These are phyloP conservation scores for Penicillium sp. DNA, from an alignment of 2,329 filamentous ascomycete genomes.

Conservation along the genomic window DNA sequence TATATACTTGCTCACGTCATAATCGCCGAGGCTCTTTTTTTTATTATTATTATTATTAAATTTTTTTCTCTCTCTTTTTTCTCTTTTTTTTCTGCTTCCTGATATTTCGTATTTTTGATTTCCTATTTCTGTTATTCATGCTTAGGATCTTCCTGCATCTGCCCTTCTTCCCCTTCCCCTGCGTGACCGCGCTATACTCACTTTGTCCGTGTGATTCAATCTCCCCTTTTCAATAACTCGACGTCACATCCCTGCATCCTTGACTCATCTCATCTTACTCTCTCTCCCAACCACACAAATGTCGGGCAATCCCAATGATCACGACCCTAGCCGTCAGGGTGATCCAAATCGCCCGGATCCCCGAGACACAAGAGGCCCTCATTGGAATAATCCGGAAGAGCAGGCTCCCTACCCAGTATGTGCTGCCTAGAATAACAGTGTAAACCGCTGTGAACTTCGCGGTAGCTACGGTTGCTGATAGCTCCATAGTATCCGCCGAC, in stretches of 20 bases:
- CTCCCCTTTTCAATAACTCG: constrained; percentile 23
- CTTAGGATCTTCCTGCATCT: constrained; percentile 13
- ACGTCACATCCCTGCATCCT: constrained; percentile 29
- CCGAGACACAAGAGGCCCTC: constrained; percentile 17
- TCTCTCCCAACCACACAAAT: constrained; percentile 31
- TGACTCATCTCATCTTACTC: constrained; percentile 26
- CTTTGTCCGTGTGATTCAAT: constrained; percentile 25
- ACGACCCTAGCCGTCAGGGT: constrained; percentile 40
- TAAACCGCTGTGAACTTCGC: background rate
- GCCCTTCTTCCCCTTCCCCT: constrained; percentile 20
- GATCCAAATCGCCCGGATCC: constrained; percentile 41
- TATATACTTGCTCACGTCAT: constrained; percentile 30
- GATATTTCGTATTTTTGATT: constrained; percentile 13
- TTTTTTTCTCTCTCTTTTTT: constrained; percentile 17
- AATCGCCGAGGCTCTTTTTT: constrained; percentile 28
- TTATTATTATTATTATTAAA: constrained; percentile 15
- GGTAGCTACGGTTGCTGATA: constrained; percentile 1
- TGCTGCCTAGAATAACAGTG: constrained; percentile 10
- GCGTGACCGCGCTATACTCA: constrained; percentile 29
- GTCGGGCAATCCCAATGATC: constrained; percentile 44
- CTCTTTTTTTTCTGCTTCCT: constrained; percentile 19
- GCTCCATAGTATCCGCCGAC: constrained; percentile 32
- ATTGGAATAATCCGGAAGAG: constrained; percentile 44
- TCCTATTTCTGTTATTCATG: constrained; percentile 14
- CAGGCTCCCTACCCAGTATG: constrained; percentile 42